A percentile compares a stretch with the other conserved stretches of the same genome.
These are phyloP conservation scores for Asterophora parasitica DNA, from an alignment of 768 basidiomycete genomes.

Conservation along the genomic window DNA sequence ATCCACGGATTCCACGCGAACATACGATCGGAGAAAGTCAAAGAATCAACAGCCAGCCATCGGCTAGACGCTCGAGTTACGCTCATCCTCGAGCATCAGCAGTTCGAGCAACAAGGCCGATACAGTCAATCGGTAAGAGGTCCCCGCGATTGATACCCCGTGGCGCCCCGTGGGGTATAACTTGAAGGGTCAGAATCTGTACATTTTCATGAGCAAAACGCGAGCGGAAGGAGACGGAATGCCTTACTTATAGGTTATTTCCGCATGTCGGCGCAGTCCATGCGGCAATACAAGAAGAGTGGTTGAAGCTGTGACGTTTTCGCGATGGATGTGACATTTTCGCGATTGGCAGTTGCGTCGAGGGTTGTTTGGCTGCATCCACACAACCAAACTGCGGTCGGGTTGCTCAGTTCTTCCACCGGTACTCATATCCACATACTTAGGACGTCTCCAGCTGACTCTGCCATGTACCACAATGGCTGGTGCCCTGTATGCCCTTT, in stretches of 20 bases:
- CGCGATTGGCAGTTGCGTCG: not conserved
- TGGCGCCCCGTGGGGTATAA: not conserved
- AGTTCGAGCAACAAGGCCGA: not conserved
- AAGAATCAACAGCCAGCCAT: not conserved
- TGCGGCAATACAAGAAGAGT: not conserved
- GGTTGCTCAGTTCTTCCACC: no score
- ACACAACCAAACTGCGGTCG: not conserved
- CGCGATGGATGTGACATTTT: constrained; percentile 4
- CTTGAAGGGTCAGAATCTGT: not conserved
- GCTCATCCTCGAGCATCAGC: not conserved
- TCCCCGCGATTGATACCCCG: not conserved
- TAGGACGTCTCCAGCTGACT: no score
- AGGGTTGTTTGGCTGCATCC: not conserved
- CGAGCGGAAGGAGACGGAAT: not conserved
- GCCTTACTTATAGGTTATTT: not conserved
- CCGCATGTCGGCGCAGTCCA: not conserved
- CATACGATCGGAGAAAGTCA: not conserved
- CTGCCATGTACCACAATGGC: no score
- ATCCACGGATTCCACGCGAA: not conserved
- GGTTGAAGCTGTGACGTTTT: not conserved
- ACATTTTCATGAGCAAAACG: constrained; percentile 1
- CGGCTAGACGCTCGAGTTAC: not conserved
- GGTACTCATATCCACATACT: no score
- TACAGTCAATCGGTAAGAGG: not conserved
- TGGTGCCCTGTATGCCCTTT: no score